Base-by-base conservation (phyloP, 805 yeast genomes). In the Hanseniaspora clermontiae region DNA sequence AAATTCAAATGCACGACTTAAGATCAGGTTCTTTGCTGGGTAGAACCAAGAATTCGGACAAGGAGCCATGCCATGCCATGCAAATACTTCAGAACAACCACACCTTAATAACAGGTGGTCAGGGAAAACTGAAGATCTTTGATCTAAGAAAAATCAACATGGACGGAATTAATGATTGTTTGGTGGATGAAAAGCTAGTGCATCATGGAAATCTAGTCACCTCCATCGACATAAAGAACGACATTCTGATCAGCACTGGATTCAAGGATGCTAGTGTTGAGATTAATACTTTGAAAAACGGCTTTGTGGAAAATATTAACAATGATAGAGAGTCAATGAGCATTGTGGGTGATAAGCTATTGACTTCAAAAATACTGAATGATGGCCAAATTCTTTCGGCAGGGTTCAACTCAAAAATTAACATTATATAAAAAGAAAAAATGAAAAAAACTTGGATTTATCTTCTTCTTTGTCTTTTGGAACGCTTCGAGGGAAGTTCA, bases 401-500 rank as follows among this genome's bases (percentile, higher is more conserved):
- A 27, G 55, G 55, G 5, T 51, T 51, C 31, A 45, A 45, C 38
- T 7, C 49, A 24, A 51, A 51, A 38, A 34, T 51, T 14, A 39
- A 39, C 40, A 12, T 43, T 11, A 36, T 51, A 42, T 42, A n/a
- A n/a, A n/a, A n/a, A n/a, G n/a, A n/a, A n/a, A n/a, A n/a, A n/a
- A n/a, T n/a, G n/a, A n/a, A n/a, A n/a, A n/a, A n/a, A n/a, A n/a
- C n/a, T n/a, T n/a, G n/a, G 27, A 19, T 14, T 20, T 37, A 51
- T 38, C 55, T 51, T 45, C 55, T 51, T 34, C 55, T 47, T 20
- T 51, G 55, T 45, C 55, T 51, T 31, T 51, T 51, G n/a, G 55
- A 37, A 17, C 55, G 29, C 20, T 51, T 51, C 2, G 32, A 45
- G 2, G 55, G 55, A 7, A 51, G 49, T 19, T 51, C 55, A 27